Conservation (phyloP, 2,329 filamentous ascomycete species). For the Alternaria gaisen region DNA sequence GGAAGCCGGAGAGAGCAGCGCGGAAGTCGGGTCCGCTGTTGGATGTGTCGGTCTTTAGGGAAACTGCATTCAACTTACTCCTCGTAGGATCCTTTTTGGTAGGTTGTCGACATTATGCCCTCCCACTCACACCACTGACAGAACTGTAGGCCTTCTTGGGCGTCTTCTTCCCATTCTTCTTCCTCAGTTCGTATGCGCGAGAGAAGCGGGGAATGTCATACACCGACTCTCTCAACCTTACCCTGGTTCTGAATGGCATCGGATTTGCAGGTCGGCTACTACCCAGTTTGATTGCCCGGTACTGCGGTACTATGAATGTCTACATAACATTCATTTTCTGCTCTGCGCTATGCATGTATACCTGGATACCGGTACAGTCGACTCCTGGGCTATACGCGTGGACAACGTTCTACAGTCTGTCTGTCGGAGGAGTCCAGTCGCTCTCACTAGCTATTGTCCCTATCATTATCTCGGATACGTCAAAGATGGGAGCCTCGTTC, state of each 20-base stretch:
- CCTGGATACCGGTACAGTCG: neutral
- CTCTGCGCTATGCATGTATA: neutral
- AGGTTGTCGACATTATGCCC: neutral
- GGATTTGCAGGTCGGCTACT: neutral
- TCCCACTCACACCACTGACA: neutral
- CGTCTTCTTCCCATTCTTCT: neutral
- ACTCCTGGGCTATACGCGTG: neutral
- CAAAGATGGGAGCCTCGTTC: neutral
- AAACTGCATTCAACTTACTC: neutral
- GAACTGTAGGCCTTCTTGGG: neutral
- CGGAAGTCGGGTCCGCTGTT: neutral
- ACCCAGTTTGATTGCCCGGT: neutral
- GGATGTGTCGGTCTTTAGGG: neutral
- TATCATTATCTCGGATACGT: neutral
- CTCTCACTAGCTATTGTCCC: neutral
- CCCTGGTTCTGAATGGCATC: neutral
- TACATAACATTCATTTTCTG: constrained; percentile 1
- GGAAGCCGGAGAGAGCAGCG: neutral
- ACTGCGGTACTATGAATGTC: neutral
- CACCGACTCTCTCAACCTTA: neutral
- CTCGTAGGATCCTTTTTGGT: neutral
- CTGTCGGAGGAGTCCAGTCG: neutral
- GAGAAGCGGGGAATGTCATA: neutral
- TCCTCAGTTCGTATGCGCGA: neutral
- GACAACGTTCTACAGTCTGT: neutral